A percentile compares a stretch with the other conserved stretches of the same genome.
Evolutionary conservation across 2,329 filamentous ascomycete species (phyloP).

Genomic region (Microdochium bolleyi): DNA sequence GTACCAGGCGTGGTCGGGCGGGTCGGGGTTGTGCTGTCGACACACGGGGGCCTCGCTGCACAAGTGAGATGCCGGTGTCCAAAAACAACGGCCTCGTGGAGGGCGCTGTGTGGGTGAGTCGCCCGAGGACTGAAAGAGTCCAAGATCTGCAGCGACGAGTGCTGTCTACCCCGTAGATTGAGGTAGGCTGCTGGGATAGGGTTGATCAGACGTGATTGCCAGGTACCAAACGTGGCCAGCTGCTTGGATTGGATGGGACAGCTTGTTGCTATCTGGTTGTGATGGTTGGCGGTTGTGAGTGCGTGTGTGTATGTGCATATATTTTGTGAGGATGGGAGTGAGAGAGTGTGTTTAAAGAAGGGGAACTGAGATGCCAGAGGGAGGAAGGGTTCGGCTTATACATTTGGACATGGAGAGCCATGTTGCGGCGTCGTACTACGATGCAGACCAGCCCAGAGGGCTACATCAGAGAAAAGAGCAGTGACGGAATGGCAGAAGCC

Average conservation of each 20-base stretch:
- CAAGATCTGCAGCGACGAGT: not conserved
- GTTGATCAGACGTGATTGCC: not conserved
- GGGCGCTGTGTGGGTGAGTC: not conserved
- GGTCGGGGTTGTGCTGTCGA: not conserved
- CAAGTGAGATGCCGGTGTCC: not conserved
- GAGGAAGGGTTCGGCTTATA: too few relatives aligned
- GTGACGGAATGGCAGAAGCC: conserved; percentile 1
- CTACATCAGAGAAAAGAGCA: not conserved
- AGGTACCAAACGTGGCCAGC: not conserved
- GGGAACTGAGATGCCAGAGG: too few relatives aligned
- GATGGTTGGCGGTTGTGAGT: not conserved
- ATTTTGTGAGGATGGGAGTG: too few relatives aligned
- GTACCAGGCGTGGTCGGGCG: not conserved
- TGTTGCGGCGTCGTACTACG: too few relatives aligned
- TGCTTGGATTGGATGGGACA: not conserved
- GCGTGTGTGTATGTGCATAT: not conserved
- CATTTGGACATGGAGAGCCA: too few relatives aligned
- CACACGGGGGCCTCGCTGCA: not conserved
- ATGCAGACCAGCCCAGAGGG: too few relatives aligned
- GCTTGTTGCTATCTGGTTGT: not conserved
- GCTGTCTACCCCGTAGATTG: not conserved
- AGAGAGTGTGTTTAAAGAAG: too few relatives aligned
- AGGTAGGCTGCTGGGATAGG: not conserved
- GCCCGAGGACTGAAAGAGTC: not conserved
- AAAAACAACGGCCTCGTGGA: not conserved